A percentile compares a stretch with the other conserved stretches of the same genome.
These are phyloP conservation scores for Melastoma malabathricum DNA, from an alignment of 345 rosid species.

Conservation along the genomic window DNA sequence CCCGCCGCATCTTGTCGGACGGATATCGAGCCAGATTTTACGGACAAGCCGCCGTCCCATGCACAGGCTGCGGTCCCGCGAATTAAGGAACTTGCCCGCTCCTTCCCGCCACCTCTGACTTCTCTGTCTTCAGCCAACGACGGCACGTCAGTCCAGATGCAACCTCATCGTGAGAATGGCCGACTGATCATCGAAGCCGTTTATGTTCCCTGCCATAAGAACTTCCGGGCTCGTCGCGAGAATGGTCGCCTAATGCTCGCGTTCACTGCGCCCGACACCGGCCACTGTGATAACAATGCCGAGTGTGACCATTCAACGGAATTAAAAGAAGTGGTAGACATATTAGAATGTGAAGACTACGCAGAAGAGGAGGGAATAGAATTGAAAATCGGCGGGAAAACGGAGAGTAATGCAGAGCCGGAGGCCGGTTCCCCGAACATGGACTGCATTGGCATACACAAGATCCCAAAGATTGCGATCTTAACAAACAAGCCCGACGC, in stretches of 20 bases:
- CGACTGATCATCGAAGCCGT: conserved; percentile 84
- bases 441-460: conserved; percentile 16
- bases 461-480: conserved; percentile 42
- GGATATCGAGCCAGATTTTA: not conserved
- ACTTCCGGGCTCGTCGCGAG: conserved; percentile 59
- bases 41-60: not conserved
- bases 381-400: conserved; percentile 4
- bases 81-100: conserved; percentile 10
- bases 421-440: conserved; percentile 6
- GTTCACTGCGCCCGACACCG: too few species aligned
- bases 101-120: conserved; percentile 73
- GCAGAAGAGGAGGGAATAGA: conserved; percentile 11
- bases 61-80: not conserved
- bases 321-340: conserved; percentile 11
- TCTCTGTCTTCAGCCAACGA: conserved; percentile 25
- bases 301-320: not conserved
- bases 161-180: conserved; percentile 68
- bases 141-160: conserved; percentile 50
- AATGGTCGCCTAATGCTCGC: conserved; percentile 76
- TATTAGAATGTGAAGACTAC: conserved; percentile 11
- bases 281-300: too few species aligned
- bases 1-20: too few species aligned
- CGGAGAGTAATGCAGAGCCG: conserved; percentile 1
- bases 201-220: conserved; percentile 48
- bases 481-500: conserved; percentile 36